Base-by-base conservation (phyloP, 2,329 filamentous ascomycete species). In the Emericellopsis cladophorae region DNA sequence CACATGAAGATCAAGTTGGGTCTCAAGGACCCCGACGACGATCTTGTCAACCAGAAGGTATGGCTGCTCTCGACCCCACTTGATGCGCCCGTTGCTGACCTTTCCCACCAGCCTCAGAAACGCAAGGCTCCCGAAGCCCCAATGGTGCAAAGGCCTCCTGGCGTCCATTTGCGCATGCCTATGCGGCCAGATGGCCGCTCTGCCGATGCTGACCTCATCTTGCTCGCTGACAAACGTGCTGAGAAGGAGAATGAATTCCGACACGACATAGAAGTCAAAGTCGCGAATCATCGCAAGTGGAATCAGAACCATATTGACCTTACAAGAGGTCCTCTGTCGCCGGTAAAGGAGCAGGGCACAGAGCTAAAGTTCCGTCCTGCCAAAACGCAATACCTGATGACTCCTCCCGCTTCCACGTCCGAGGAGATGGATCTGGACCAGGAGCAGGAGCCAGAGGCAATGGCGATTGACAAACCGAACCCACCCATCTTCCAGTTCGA, bases 31-130 rank as follows among this genome's bases (percentile, higher is more conserved):
- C 85, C 94, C 54, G 92, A 96, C 54, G 90, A 96, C 53, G 88
- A 95, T 58, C 74, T 95, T 54, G 81, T 95, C 66, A 93, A 94
- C 65, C 85, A 92, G 60, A 94, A 92, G 76, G 85, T 90, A 69
- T 60, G 74, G 56, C 58, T 29, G 26, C 26, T 12, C 9, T 12
- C 7, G 26, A 29, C 26, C n/a, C 8, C 16, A 4, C 10, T 22
- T 14, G 12, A 18, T 26, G 18, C 9, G 31, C 52, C 53, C 26
- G 59, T 4, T 26, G 21, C 36, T 37, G 14, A 21, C 16, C 5
- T 7, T n/a, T 11, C 7, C 9, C 35, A 37, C 35, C 32, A 35
- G 32, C 76, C 84, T 50, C 82, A 82, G 54, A 88, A 86, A 63
- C 78, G 79, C 55, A 83, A 83, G 60, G 49, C 52, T 42, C 66